Base-by-base conservation (phyloP, 1,284 basidiomycete species). In the Papiliotrema nemorosa region DNA sequence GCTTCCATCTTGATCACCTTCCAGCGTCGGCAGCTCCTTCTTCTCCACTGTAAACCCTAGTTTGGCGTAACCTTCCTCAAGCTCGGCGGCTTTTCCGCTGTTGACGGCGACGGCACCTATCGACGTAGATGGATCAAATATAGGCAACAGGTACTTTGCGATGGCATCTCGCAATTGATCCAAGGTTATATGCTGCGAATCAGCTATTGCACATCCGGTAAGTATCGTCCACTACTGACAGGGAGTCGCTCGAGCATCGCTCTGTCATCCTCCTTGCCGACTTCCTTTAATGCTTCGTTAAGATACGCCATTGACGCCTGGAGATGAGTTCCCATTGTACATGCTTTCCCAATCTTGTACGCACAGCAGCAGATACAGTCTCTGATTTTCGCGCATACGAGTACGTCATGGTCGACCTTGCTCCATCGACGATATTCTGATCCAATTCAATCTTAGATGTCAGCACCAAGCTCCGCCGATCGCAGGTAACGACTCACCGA, bases 351-450 rank as follows among this genome's bases (percentile, higher is more conserved):
- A 37, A 21, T 12, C 16, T n/a, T 31, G 9, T 3, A 52, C 53
- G 47, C 48, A 67, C 60, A 68, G 93, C 94, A 33, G 93, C 92
- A 56, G 84, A 81, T 27, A 89, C 84, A 1, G 90, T 96, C 24
- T 90, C 86, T 26, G 94, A 88, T 41, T 80, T 79, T 63, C 84
- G 83, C 0, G 93, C 84, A 5, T 91, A 86, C 20, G 80, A 79
- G 68, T 85, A 97, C 9, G 94, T 90, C 61, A 97, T 84, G 47
- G 84, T 88, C 52, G 88, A 90, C 77, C 96, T 93, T 3, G 93
- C 91, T 1, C 89, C 87, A 63, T 97, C 93, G 18, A 99, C 76
- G 9, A 85, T 84, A 4, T 89, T 87, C 51, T 84, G 81, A 48
- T 92, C 88, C 12, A 99, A 78, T 42, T 82, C 80, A 61, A 90